Conservation (phyloP, 805 yeast species). For the Nakazawaea populi region DNA sequence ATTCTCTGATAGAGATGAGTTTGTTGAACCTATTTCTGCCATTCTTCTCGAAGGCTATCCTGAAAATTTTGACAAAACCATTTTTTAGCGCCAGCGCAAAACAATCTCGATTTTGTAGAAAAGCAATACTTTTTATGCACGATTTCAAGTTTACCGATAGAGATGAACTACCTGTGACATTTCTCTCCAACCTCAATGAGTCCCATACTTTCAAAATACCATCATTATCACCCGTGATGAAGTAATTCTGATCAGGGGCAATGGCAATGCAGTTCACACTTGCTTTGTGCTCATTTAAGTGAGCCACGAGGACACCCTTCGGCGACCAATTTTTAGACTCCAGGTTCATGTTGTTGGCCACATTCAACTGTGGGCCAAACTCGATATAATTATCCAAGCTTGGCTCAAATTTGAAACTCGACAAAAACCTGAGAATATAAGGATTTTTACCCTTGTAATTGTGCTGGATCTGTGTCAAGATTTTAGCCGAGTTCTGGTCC, state of each 20-base stretch:
- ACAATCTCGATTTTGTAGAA: conserved; percentile 49
- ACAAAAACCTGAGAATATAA: conserved; percentile 51
- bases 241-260: conserved; percentile 56
- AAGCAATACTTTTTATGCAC: conserved; percentile 41
- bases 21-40: conserved; percentile 16
- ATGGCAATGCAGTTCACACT: conserved; percentile 52
- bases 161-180: conserved; percentile 46
- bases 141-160: conserved; percentile 42
- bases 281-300: conserved; percentile 56
- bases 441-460: conserved; percentile 68
- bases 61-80: conserved; percentile 37
- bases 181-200: conserved; percentile 53
- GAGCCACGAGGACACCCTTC: conserved; percentile 53
- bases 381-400: conserved; percentile 56
- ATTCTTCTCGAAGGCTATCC: conserved; percentile 26
- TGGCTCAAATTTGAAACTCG: conserved; percentile 49
- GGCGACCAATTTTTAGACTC: conserved; percentile 25
- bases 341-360: not conserved
- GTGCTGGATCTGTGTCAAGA: conserved; percentile 24
- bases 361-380: conserved; percentile 44
- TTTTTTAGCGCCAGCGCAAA: conserved; percentile 50
- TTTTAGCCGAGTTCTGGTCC: not conserved
- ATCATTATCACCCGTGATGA: conserved; percentile 72
- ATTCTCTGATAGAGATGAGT: conserved; percentile 31
- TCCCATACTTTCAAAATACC: conserved; percentile 83